Base-by-base conservation (phyloP, 225 moss, liverwort and hornwort genomes). In the Physcomitrellopsis africana region DNA sequence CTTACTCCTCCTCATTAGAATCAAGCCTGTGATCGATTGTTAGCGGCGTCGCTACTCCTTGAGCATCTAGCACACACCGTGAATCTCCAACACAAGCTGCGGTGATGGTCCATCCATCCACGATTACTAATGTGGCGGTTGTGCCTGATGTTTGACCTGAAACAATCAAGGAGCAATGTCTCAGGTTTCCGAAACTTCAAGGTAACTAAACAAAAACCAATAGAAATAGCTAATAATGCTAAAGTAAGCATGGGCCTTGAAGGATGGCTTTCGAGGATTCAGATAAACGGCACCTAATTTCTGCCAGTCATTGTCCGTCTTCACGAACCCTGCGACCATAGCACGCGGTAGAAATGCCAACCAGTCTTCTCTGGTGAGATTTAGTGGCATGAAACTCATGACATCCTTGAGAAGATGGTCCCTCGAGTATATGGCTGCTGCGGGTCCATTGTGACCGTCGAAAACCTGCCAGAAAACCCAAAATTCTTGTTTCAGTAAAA, bases 1-100 rank as follows among this genome's bases (percentile, higher is more conserved):
- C 87, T 69, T 64, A 87, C 83, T 95, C 95, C 76, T 95, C 92
- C 27, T 73, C 82, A 59, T 95, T 91, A 1, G 84, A 86, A 15
- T 95, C 95, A n/a, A 95, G 86, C 67, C 95, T 80, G 72, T 95
- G 95, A 77, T 95, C 95, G 18, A 95, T 93, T 10, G 92, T 95
- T 22, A 95, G 77, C 41, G 85, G 60, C 16, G 91, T 84, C 11
- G 86, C 85, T 8, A 76, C 75, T 22, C 92, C 91, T 67, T 82
- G 89, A 11, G 86, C 80, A 24, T 92, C 91, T 43, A 95, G 72
- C 60, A 95, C 82, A 78, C 95, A 95, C 0, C 95, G 91, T 67
- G 95, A 95, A 72, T 95, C 95, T 42, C 95, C 95, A 51, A 95
- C 95, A 26, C 91, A 95, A 29, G 86, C 95, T 14, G 91, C 95